Percentiles rank a stretch among this genome's conserved stretches.
Evolutionary conservation across 148 eudicot genomes (phyloP).

Genomic region (Cornus controversa): DNA sequence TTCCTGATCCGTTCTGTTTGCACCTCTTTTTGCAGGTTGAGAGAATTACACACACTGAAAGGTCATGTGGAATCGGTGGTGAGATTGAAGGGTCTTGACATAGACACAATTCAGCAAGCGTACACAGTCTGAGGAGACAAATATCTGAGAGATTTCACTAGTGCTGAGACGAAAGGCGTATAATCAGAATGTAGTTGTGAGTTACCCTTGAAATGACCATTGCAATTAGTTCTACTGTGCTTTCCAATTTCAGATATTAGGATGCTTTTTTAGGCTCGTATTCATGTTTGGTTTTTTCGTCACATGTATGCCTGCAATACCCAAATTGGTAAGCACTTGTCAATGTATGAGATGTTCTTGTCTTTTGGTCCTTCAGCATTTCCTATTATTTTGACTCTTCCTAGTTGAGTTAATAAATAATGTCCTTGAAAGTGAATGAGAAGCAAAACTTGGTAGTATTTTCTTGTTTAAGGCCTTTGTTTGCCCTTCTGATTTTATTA

Average conservation of each 20-base stretch:
- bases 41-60: slow-evolving; percentile 61
- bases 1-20: neutral
- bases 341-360: neutral
- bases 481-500: neutral
- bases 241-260: neutral
- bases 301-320: slow-evolving; percentile 5
- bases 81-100: slow-evolving; percentile 63
- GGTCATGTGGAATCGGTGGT: slow-evolving; percentile 68
- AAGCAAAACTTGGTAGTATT: neutral
- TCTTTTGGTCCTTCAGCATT: neutral
- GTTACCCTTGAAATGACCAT: slow-evolving; percentile 2
- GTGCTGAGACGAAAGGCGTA: slow-evolving; percentile 6
- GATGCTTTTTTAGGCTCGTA: slow-evolving; percentile 8
- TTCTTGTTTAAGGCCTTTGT: neutral
- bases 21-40: slow-evolving; percentile 39
- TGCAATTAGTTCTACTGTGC: neutral
- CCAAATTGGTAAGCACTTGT: neutral
- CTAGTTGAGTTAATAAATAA: neutral
- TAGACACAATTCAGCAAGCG: slow-evolving; percentile 61
- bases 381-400: neutral
- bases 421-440: slow-evolving; percentile 3
- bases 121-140: slow-evolving; percentile 53
- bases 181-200: slow-evolving; percentile 3
- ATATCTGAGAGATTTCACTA: neutral
- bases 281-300: neutral